Conservation (phyloP, 495 filamentous ascomycete species). For the Neurospora africana region DNA sequence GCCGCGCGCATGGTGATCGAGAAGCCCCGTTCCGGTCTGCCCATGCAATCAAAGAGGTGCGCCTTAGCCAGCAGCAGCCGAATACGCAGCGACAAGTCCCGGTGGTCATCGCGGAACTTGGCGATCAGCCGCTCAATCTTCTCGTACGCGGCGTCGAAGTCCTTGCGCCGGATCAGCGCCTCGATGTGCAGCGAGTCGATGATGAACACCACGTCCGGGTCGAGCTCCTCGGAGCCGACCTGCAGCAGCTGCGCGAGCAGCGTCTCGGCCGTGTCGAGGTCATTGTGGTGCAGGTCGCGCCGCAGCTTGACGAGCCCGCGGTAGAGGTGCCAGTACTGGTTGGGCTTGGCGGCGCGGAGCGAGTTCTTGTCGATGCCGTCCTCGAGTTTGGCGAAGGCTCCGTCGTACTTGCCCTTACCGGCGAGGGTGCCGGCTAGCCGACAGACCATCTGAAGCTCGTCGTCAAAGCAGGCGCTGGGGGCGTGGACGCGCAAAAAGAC, state of each 20-base stretch:
- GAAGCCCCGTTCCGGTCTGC: constrained; percentile 71
- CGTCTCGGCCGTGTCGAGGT: constrained; percentile 56
- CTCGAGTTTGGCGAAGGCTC: constrained; percentile 57
- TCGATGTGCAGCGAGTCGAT: constrained; percentile 64
- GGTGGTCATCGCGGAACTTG: constrained; percentile 53
- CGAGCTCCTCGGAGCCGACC: constrained; percentile 34
- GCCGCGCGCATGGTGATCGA: constrained; percentile 73
- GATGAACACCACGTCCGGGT: constrained; percentile 61
- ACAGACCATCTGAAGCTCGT: constrained; percentile 53
- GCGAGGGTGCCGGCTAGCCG: constrained; percentile 37
- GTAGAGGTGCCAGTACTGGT: constrained; percentile 70
- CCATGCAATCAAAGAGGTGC: constrained; percentile 55
- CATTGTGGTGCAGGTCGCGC: constrained; percentile 58
- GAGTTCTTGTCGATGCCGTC: constrained; percentile 48
- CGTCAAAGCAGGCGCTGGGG: constrained; percentile 56
- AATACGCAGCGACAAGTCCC: constrained; percentile 66
- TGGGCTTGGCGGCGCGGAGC: constrained; percentile 63
- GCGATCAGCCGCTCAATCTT: constrained; percentile 58
- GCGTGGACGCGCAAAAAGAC: constrained; percentile 68
- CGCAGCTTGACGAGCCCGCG: constrained; percentile 61
- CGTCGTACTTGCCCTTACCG: constrained; percentile 55
- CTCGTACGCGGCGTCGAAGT: constrained; percentile 52
- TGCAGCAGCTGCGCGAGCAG: constrained; percentile 52
- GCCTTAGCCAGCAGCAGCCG: constrained; percentile 70
- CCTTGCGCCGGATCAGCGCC: constrained; percentile 51